These are phyloP conservation scores for Pleurotus sapidus DNA, from an alignment of 768 basidiomycete species.

Conservation along the genomic window DNA sequence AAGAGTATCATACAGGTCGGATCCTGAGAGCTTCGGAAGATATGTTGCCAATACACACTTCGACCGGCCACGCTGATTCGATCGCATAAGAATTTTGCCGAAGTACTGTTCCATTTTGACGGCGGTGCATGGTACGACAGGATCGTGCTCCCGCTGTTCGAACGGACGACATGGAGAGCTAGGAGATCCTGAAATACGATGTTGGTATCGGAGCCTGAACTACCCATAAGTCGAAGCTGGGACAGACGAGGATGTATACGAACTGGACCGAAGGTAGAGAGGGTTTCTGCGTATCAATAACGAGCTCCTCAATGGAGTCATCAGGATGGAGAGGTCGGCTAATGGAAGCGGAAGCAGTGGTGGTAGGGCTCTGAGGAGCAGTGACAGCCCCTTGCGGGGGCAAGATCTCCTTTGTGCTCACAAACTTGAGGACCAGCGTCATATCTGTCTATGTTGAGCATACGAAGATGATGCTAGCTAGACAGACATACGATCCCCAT, in stretches of 20 bases:
- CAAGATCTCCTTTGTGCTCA: neutral
- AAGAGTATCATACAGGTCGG: constrained; percentile 54
- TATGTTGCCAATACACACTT: constrained; percentile 44
- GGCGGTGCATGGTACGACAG: constrained; percentile 40
- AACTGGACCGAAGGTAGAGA: constrained; percentile 38
- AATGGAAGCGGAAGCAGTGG: neutral
- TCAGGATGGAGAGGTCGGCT: constrained; percentile 9
- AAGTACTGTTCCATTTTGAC: constrained; percentile 28
- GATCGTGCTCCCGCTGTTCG: constrained; percentile 32
- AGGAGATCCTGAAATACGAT: constrained; percentile 46
- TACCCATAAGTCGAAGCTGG: neutral
- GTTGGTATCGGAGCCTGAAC: neutral
- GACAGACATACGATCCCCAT: constrained; percentile 36
- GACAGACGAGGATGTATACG: neutral
- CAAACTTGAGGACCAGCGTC: neutral
- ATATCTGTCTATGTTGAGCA: neutral
- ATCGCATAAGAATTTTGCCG: constrained; percentile 30
- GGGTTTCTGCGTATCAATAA: constrained; percentile 54
- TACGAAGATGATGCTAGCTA: neutral
- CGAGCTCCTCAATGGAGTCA: constrained; percentile 19
- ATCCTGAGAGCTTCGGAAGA: constrained; percentile 38
- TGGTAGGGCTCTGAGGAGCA: neutral
- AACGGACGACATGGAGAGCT: constrained; percentile 53
- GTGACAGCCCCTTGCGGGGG: neutral
- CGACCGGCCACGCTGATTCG: constrained; percentile 35